Percentiles rank a stretch among this genome's conserved stretches.
These are phyloP conservation scores for Gentiana straminea DNA, from an alignment of 257 asterid species.

Conservation along the genomic window DNA sequence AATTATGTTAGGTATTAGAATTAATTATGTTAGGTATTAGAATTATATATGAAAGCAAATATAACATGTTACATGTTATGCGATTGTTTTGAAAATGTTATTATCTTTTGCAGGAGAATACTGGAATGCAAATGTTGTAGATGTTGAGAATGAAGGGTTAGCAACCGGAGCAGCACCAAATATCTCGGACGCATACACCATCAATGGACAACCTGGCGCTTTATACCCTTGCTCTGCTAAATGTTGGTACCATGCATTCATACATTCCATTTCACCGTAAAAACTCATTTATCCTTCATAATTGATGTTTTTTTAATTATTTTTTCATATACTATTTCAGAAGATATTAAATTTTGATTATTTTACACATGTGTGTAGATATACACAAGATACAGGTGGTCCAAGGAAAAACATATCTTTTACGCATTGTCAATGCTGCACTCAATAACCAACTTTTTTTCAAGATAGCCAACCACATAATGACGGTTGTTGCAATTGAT, in stretches of 20 bases:
- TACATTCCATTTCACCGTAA: no score
- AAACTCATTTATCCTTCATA: no score
- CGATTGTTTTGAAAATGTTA: background rate
- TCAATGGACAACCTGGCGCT: conserved; percentile 61
- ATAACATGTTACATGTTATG: no score
- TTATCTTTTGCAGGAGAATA: conserved; percentile 34
- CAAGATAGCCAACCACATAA: conserved; percentile 37
- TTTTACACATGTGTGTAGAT: conserved; percentile 18
- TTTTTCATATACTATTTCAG: background rate
- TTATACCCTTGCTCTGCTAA: conserved; percentile 54
- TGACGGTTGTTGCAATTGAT: conserved; percentile 53
- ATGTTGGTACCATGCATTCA: conserved; percentile 16
- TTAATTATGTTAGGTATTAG: conserved; percentile 5
- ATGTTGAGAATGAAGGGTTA: conserved; percentile 38
- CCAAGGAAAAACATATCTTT: conserved; percentile 44
- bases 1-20: no score
- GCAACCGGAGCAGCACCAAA: conserved; percentile 41
- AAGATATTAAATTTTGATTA: no score
- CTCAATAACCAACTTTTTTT: conserved; percentile 63
- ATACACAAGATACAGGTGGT: conserved; percentile 41
- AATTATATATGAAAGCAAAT: no score
- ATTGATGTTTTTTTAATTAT: background rate
- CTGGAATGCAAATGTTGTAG: conserved; percentile 56
- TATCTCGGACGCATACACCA: conserved; percentile 44
- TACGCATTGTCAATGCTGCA: conserved; percentile 50